Conservation (phyloP, 345 rosid genomes). For the Conringia planisiliqua region DNA sequence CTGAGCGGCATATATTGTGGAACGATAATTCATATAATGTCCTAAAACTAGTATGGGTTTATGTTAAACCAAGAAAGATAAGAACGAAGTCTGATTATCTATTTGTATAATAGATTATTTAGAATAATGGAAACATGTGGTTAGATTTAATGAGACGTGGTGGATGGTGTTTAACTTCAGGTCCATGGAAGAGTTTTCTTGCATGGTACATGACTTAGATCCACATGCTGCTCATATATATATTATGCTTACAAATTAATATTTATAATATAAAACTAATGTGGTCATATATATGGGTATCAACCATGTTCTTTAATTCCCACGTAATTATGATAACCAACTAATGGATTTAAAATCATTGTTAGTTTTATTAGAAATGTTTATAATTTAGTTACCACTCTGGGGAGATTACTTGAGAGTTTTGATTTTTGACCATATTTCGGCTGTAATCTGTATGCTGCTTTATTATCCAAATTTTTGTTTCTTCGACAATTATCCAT, state of each 20-base stretch:
- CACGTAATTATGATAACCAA: constrained; percentile 18
- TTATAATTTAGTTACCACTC: not conserved
- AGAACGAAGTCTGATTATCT: constrained; percentile 6
- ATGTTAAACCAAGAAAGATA: constrained; percentile 8
- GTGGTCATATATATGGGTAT: not conserved
- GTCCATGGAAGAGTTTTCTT: constrained; percentile 30
- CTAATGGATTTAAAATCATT: not conserved
- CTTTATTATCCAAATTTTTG: not conserved
- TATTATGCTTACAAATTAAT: not conserved
- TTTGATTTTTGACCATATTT: not conserved
- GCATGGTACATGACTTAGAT: constrained; percentile 28
- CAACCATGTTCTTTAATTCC: constrained; percentile 28
- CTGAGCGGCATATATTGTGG: not conserved
- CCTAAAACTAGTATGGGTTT: not conserved
- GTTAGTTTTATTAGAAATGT: not conserved
- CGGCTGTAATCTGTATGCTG: not conserved
- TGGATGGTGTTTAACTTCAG: constrained; percentile 25
- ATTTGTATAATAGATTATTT: not conserved
- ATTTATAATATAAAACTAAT: not conserved
- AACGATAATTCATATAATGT: not conserved
- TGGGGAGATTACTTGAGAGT: not conserved
- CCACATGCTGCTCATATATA: constrained; percentile 13
- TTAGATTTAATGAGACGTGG: constrained; percentile 30
- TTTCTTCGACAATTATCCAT: not conserved
- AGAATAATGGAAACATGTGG: constrained; percentile 23